These are phyloP conservation scores for Thalia dealbata DNA, from an alignment of 176 grass and related monocot species.

Conservation along the genomic window DNA sequence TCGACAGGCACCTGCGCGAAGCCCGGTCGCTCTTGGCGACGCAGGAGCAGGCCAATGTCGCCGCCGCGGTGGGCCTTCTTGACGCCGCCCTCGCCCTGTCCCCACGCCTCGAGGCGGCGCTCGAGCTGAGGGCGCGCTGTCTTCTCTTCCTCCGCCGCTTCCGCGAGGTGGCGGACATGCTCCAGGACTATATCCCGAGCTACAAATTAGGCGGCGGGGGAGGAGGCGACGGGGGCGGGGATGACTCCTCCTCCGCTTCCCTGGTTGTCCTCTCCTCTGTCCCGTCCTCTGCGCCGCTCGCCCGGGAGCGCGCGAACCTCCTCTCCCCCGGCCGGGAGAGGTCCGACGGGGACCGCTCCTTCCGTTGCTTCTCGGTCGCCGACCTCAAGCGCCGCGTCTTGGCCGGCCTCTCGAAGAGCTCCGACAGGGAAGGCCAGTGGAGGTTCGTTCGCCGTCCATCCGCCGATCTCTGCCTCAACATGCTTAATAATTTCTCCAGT, in stretches of 20 bases:
- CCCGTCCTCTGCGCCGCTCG: conserved; percentile 17
- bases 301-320: conserved; percentile 45
- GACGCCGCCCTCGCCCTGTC: conserved; percentile 63
- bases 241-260: conserved; percentile 5
- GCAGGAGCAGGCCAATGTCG: conserved; percentile 41
- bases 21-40: conserved; percentile 53
- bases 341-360: conserved; percentile 40
- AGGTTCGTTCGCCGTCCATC: conserved; percentile 27
- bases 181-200: conserved; percentile 90
- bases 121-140: conserved; percentile 69
- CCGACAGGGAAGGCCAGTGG: conserved; percentile 67
- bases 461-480: too few relatives aligned
- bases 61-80: conserved; percentile 52
- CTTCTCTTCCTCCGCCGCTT: conserved; percentile 72
- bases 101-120: conserved; percentile 61
- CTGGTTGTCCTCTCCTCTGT: conserved; percentile 37
- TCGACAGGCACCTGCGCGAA: conserved; percentile 69
- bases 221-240: not conserved
- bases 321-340: conserved; percentile 65
- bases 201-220: conserved; percentile 44
- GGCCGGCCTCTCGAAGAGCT: conserved; percentile 60
- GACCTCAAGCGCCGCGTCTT: conserved; percentile 77
- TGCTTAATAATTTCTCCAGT: too few relatives aligned
- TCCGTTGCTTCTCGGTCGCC: conserved; percentile 79
- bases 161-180: conserved; percentile 82